Conservation (phyloP, 495 filamentous ascomycete species). For the Penicillium taxi region DNA sequence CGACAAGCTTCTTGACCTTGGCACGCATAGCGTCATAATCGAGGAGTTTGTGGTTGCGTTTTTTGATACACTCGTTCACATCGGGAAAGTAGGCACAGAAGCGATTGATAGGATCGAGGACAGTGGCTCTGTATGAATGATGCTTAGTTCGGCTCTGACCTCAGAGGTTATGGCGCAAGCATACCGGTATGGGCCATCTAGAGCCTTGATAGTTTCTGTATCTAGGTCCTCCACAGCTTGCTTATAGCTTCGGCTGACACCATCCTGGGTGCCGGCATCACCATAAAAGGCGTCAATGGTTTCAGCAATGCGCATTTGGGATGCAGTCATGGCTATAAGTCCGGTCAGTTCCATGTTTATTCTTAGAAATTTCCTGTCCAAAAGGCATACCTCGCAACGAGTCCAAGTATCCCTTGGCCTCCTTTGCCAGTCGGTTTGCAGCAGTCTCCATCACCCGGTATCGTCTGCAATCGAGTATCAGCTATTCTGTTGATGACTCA, state of each 20-base stretch:
- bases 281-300: slow-evolving; percentile 99
- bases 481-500: neutral
- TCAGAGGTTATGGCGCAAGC: neutral
- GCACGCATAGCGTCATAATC: slow-evolving; percentile 95
- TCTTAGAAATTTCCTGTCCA: neutral
- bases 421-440: slow-evolving; percentile 84
- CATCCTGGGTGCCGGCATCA: slow-evolving; percentile 87
- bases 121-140: slow-evolving; percentile 57
- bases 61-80: slow-evolving; percentile 99
- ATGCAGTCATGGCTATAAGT: slow-evolving; percentile 87
- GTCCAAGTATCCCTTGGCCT: slow-evolving; percentile 95
- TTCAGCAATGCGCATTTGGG: slow-evolving; percentile 98
- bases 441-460: slow-evolving; percentile 96
- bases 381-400: slow-evolving; percentile 68
- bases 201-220: slow-evolving; percentile 93
- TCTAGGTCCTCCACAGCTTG: slow-evolving; percentile 96
- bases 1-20: slow-evolving; percentile 90
- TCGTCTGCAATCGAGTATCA: slow-evolving; percentile 45
- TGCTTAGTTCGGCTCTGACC: neutral
- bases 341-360: slow-evolving; percentile 1
- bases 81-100: slow-evolving; percentile 99
- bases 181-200: slow-evolving; percentile 93
- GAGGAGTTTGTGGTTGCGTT: slow-evolving; percentile 93
- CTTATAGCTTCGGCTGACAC: slow-evolving; percentile 92
- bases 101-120: slow-evolving; percentile 85